A percentile compares a stretch with the other conserved stretches of the same genome.
phyloP scores from a whole-genome alignment of 208 protist species.

The Naegleria lovaniensis region DNA sequence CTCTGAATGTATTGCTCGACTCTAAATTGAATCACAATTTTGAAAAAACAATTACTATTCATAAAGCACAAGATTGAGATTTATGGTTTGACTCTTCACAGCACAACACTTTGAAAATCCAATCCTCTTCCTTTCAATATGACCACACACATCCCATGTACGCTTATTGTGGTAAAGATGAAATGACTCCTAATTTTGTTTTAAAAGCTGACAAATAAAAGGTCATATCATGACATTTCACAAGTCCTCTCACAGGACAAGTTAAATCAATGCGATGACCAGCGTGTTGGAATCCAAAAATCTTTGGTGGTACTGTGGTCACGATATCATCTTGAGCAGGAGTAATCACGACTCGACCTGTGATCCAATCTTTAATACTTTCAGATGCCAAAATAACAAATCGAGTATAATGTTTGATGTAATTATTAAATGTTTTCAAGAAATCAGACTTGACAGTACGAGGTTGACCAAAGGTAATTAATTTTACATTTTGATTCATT shows the following conservation, averaged over 20 bases:
- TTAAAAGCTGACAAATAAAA: neutral
- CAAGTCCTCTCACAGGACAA: neutral
- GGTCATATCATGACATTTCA: neutral
- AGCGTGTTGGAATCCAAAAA: neutral
- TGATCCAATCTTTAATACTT: neutral
- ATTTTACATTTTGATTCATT: neutral
- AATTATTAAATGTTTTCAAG: neutral
- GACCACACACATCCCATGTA: no score
- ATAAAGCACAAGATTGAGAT: no score
- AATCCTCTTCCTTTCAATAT: no score
- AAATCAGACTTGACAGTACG: neutral
- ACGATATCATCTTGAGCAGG: neutral
- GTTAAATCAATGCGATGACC: neutral
- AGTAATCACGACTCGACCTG: no score
- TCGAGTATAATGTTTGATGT: neutral
- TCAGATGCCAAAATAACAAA: neutral
- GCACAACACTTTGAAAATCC: no score
- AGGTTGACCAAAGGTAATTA: neutral
- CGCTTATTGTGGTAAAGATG: no score
- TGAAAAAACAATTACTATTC: no score
- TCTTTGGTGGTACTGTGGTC: neutral
- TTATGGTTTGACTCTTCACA: no score
- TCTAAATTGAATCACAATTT: no score
- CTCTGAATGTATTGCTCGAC: no score
- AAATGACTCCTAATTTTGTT: neutral